phyloP scores from a whole-genome alignment of 2,329 filamentous ascomycete species.

The Scytalidium sp. region DNA sequence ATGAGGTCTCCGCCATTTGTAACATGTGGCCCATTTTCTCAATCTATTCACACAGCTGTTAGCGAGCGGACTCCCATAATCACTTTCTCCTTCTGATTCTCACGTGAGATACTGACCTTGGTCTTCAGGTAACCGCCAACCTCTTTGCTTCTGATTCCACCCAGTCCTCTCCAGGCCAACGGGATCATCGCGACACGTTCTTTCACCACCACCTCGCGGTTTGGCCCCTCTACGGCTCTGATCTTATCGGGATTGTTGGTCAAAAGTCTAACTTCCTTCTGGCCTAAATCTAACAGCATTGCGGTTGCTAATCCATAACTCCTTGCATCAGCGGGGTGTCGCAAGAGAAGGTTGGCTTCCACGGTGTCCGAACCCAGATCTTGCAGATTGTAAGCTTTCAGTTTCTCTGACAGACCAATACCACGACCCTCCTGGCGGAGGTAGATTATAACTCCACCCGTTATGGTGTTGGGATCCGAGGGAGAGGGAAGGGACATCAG shows the following conservation, averaged over 20 bases:
- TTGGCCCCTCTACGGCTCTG: conserved; percentile 86
- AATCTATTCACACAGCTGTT: conserved; percentile 59
- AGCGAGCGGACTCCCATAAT: neutral
- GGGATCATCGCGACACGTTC: conserved; percentile 96
- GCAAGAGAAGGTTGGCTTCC: conserved; percentile 85
- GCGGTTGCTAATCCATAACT: conserved; percentile 97
- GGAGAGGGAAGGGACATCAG: conserved; percentile 76
- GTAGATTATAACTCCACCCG: conserved; percentile 91
- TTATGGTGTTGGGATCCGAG: conserved; percentile 21
- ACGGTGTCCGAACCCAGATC: conserved; percentile 97
- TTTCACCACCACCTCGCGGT: conserved; percentile 79
- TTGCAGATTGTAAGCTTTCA: conserved; percentile 97
- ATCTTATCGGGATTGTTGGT: conserved; percentile 99
- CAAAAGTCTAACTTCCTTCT: conserved; percentile 74
- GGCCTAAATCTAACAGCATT: conserved; percentile 83
- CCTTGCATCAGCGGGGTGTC: conserved; percentile 90
- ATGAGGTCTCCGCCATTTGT: conserved; percentile 40
- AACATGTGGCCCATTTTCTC: conserved; percentile 86
- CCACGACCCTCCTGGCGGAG: conserved; percentile 93
- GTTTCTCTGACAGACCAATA: conserved; percentile 90
- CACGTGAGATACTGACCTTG: conserved; percentile 62
- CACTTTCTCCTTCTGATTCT: neutral
- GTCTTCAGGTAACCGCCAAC: conserved; percentile 93
- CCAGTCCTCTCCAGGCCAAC: conserved; percentile 78
- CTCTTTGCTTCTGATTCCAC: conserved; percentile 82